These are phyloP conservation scores for Mollisiaceae sp. DNA, from an alignment of 2,329 filamentous ascomycete genomes.

Conservation along the genomic window DNA sequence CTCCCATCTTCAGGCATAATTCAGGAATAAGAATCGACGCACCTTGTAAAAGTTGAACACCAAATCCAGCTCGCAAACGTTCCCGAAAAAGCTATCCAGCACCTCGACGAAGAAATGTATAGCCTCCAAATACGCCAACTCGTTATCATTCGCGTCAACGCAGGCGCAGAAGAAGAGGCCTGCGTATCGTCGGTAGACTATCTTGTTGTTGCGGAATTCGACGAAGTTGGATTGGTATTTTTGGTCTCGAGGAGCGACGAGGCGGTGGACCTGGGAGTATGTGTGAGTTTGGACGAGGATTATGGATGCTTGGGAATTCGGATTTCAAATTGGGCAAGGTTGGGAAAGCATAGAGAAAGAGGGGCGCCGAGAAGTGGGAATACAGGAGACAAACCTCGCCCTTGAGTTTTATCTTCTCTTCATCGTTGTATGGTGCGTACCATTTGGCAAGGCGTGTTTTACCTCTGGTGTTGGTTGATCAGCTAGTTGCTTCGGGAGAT, in stretches of 20 bases:
- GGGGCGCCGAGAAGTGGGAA: not conserved
- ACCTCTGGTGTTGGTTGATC: slow-evolving; percentile 63
- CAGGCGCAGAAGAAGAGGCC: slow-evolving; percentile 99
- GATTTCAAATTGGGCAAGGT: not conserved
- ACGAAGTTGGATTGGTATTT: slow-evolving; percentile 99
- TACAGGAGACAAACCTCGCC: slow-evolving; percentile 69
- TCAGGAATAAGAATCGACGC: slow-evolving; percentile 16
- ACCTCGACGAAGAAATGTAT: slow-evolving; percentile 99
- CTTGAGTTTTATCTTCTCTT: slow-evolving; percentile 98
- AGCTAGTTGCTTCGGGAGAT: slow-evolving; percentile 21
- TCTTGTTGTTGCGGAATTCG: slow-evolving; percentile 92
- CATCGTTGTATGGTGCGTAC: slow-evolving; percentile 98
- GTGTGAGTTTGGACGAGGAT: slow-evolving; percentile 8
- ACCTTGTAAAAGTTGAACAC: slow-evolving; percentile 78
- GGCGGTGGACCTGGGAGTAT: slow-evolving; percentile 83
- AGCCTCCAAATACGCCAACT: slow-evolving; percentile 93
- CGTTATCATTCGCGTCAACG: slow-evolving; percentile 98
- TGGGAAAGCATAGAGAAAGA: not conserved
- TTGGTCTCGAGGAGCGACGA: slow-evolving; percentile 95
- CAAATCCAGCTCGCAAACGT: slow-evolving; percentile 96
- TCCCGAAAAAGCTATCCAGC: slow-evolving; percentile 97
- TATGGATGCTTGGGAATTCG: not conserved
- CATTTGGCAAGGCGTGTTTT: slow-evolving; percentile 98
- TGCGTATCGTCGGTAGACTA: slow-evolving; percentile 96
- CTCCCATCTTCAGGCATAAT: not conserved